These are phyloP conservation scores for Suillus bovinus DNA, from an alignment of 768 basidiomycete species.

Conservation along the genomic window DNA sequence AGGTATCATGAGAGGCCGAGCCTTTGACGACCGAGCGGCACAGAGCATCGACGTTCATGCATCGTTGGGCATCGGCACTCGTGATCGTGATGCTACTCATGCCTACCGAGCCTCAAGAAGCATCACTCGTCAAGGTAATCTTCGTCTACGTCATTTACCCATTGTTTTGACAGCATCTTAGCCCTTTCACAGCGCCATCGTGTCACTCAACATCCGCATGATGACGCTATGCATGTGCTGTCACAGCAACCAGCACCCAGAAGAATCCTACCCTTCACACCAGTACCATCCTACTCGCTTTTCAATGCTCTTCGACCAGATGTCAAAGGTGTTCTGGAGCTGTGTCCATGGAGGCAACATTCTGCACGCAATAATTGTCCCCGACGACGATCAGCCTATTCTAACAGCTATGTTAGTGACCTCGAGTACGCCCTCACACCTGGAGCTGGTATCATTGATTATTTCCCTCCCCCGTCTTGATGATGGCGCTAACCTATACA, in stretches of 20 bases:
- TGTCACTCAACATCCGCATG: background rate
- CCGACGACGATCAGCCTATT: background rate
- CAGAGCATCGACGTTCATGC: too few species aligned
- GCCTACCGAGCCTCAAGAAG: background rate
- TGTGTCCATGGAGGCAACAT: background rate
- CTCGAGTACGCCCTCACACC: background rate
- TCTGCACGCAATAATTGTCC: background rate
- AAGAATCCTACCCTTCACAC: background rate
- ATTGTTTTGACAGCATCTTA: background rate
- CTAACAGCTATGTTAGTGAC: background rate
- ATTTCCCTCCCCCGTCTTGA: too few species aligned
- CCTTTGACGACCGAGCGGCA: too few species aligned
- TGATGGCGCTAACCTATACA: too few species aligned
- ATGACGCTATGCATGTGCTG: background rate
- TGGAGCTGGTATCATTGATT: too few species aligned
- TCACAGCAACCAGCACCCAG: too few species aligned
- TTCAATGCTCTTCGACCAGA: background rate
- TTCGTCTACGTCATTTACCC: background rate
- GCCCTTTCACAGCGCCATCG: background rate
- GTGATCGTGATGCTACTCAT: background rate
- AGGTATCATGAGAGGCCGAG: too few species aligned
- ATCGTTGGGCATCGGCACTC: too few species aligned
- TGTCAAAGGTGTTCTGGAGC: background rate
- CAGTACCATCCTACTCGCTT: background rate
- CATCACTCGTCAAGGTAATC: background rate